Evolutionary conservation across 768 basidiomycete genomes (phyloP).

Genomic region (Multifurca ochricompacta): DNA sequence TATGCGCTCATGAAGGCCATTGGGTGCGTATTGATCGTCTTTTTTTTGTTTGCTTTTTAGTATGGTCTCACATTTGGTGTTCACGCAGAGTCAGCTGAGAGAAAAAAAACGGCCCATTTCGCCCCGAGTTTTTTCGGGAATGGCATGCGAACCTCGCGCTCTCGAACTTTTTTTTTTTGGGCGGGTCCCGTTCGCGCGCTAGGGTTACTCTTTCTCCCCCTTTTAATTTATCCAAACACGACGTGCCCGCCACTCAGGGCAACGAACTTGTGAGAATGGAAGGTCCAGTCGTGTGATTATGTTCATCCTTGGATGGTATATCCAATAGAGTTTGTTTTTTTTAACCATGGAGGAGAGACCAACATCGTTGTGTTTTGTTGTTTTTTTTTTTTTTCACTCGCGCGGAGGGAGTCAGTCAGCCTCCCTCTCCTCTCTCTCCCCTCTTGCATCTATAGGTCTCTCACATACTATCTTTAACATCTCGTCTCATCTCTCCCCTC

Average conservation of each 20-base stretch:
- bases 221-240: slow-evolving; percentile 13
- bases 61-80: background rate
- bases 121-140: background rate
- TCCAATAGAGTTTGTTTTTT: slow-evolving; percentile 5
- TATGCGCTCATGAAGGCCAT: slow-evolving; percentile 66
- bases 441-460: too few relatives aligned
- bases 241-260: background rate
- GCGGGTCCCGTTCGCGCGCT: background rate
- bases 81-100: slow-evolving; percentile 6
- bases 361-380: background rate
- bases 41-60: background rate
- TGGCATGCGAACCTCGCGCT: background rate
- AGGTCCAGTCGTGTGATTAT: background rate
- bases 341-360: background rate
- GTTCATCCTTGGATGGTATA: background rate
- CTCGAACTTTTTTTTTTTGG: background rate
- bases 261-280: background rate
- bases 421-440: too few relatives aligned
- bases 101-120: too few relatives aligned
- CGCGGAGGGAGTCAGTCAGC: too few relatives aligned
- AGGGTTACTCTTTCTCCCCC: background rate
- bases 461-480: too few relatives aligned
- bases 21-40: slow-evolving; percentile 42
- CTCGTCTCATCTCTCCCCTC: too few relatives aligned
- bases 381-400: background rate